Percentiles rank a stretch among this genome's conserved stretches.
phyloP scores from a whole-genome alignment of 345 rosid species.

The Aquilaria sinensis region DNA sequence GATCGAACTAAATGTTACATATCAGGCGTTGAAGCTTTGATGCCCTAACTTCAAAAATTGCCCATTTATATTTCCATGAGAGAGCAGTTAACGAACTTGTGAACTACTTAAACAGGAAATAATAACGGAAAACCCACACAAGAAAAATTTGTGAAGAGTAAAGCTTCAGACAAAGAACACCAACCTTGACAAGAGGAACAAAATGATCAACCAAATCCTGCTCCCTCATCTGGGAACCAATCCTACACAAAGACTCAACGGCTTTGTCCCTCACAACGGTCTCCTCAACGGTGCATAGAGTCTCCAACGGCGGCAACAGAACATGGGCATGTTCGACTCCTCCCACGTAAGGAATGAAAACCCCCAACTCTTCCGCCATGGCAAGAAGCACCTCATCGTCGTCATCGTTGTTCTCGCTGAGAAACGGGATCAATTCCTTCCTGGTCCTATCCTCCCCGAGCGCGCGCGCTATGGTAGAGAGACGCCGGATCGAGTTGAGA shows the following conservation, averaged over 20 bases:
- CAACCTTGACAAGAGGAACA: slow-evolving; percentile 83
- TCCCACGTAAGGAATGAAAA: slow-evolving; percentile 86
- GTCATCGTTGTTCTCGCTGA: slow-evolving; percentile 91
- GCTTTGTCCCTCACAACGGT: slow-evolving; percentile 92
- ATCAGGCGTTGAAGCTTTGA: too few relatives aligned
- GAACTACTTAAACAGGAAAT: too few relatives aligned
- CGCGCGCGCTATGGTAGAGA: slow-evolving; percentile 93
- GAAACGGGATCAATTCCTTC: slow-evolving; percentile 83
- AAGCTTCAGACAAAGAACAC: slow-evolving; percentile 7
- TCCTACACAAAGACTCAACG: slow-evolving; percentile 74
- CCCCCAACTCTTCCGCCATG: slow-evolving; percentile 88
- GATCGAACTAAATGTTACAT: too few relatives aligned
- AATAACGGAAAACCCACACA: too few relatives aligned
- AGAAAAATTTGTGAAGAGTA: neutral
- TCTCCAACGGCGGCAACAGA: slow-evolving; percentile 75
- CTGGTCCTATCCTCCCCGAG: slow-evolving; percentile 94
- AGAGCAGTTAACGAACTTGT: neutral
- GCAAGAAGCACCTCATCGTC: slow-evolving; percentile 98
- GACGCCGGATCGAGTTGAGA: slow-evolving; percentile 76
- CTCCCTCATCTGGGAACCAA: slow-evolving; percentile 92
- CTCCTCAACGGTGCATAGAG: slow-evolving; percentile 87
- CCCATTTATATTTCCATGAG: neutral
- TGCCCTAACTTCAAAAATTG: neutral
- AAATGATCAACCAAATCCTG: slow-evolving; percentile 68
- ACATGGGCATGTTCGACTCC: slow-evolving; percentile 81